phyloP scores from a whole-genome alignment of 768 basidiomycete genomes.

The Termitomyces sp. region DNA sequence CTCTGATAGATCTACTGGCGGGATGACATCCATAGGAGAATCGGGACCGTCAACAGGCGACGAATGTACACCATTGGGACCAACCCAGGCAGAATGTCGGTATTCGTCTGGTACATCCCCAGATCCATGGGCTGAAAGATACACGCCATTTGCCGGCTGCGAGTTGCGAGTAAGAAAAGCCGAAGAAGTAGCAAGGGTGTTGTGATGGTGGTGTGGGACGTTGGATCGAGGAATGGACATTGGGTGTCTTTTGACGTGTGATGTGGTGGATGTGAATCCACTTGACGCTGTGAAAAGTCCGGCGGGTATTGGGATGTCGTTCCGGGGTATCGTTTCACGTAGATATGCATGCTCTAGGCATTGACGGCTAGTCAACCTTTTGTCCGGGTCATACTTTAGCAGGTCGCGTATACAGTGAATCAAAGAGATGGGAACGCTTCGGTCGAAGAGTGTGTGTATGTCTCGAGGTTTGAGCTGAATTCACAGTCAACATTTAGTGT shows the following conservation, averaged over 20 bases:
- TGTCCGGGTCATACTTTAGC: conserved; percentile 87
- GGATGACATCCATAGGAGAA: conserved; percentile 61
- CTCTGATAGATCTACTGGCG: conserved; percentile 42
- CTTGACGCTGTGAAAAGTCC: conserved; percentile 41
- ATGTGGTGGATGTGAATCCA: conserved; percentile 31
- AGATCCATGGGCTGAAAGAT: conserved; percentile 26
- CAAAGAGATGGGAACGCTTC: conserved; percentile 71
- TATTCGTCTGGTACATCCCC: conserved; percentile 23
- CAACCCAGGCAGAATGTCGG: conserved; percentile 22
- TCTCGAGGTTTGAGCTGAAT: conserved; percentile 62
- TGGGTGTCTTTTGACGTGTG: conserved; percentile 31
- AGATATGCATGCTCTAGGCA: conserved; percentile 91
- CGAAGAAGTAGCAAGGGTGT: conserved; percentile 14
- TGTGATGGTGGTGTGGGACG: conserved; percentile 25
- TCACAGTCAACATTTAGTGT: conserved; percentile 12
- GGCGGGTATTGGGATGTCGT: conserved; percentile 61
- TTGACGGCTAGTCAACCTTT: conserved; percentile 80
- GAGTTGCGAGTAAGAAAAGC: conserved; percentile 36
- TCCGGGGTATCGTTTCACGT: conserved; percentile 68
- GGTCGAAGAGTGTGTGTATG: conserved; percentile 73
- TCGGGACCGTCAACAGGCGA: conserved; percentile 36
- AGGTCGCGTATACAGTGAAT: conserved; percentile 91
- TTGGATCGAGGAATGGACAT: conserved; percentile 32
- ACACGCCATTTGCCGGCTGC: conserved; percentile 17
- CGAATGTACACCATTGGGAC: conserved; percentile 14